Evolutionary conservation across 805 yeast species (phyloP).

Genomic region (Danielozyma ontarioensis): DNA sequence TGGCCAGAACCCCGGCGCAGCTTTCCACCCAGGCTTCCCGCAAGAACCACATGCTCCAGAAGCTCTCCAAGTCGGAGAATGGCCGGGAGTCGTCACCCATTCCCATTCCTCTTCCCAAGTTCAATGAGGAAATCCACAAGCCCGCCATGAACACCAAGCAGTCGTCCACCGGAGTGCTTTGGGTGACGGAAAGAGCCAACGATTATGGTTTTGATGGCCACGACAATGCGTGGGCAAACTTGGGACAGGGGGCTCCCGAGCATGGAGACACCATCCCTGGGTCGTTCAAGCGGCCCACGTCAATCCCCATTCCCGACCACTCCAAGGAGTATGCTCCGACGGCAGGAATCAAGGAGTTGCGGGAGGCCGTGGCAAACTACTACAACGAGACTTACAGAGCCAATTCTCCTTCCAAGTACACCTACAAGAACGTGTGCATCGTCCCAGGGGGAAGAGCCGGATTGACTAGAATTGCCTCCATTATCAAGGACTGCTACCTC

Average conservation of each 20-base stretch:
- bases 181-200: conserved; percentile 59
- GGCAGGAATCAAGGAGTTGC: conserved; percentile 48
- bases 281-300: conserved; percentile 48
- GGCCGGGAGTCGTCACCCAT: conserved; percentile 43
- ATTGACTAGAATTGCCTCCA: conserved; percentile 56
- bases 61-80: conserved; percentile 26
- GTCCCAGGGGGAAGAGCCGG: conserved; percentile 67
- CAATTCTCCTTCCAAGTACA: conserved; percentile 46
- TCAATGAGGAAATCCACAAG: conserved; percentile 40
- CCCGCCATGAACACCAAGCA: conserved; percentile 58
- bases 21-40: conserved; percentile 5
- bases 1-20: conserved; percentile 19
- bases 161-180: conserved; percentile 58
- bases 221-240: conserved; percentile 47
- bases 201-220: conserved; percentile 47
- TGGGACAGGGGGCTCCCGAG: conserved; percentile 65
- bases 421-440: conserved; percentile 55
- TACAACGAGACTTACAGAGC: conserved; percentile 52
- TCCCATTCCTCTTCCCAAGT: conserved; percentile 45
- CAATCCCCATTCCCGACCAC: conserved; percentile 42
- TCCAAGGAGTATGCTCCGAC: conserved; percentile 58
- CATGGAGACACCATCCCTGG: conserved; percentile 56
- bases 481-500: conserved; percentile 52
- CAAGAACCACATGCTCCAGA: conserved; percentile 20
- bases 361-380: conserved; percentile 54